Base-by-base conservation (phyloP, 768 basidiomycete species). In the Lactarius hengduanensis region DNA sequence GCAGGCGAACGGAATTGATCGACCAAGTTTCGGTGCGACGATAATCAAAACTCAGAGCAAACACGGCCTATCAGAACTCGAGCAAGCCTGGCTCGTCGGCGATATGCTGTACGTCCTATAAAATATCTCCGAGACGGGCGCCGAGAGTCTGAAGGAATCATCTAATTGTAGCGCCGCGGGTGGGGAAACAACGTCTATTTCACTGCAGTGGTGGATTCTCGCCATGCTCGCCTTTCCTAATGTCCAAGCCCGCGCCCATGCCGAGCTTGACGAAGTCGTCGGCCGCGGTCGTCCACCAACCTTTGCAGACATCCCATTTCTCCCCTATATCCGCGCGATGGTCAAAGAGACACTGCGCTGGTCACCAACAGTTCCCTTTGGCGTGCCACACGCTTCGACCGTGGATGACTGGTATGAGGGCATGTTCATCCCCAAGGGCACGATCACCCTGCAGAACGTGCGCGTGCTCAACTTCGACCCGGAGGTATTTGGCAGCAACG, bases 251-350 rank as follows among this genome's bases (percentile, higher is more conserved):
- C 76, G 69, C 60, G 80, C 80, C 0, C 82, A 81, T 57, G 73
- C 72, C 9, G 80, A 82, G 69, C 73, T 83, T 15, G 81, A 83
- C 66, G 28, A 58, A 4, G 74, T 82, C 4, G 67, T 82, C 10
- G 60, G 77, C 15, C 28, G 50, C 0, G 73, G 70, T 26, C 73
- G 80, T 7, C 72, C 82, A 6, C 82, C 81, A 1, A 72, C 71
- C 4, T 75, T 78, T n/a, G 67, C 68, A 6, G 78, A 79, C 66
- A 62, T 70, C 45, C 57, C 61, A 4, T 56, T 67, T 47, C 71
- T 82, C 8, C 80, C 79, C 1, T 83, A 79, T 63, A 63, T 80
- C n/a, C 73, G 77, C 50, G 75, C 75, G 3, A 65, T 80, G 11
- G 56, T 80, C 16, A 71, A 75, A 59, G 79, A 80, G 64, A 63